phyloP scores from a whole-genome alignment of 441 rosid genomes.

The Croton setiger region DNA sequence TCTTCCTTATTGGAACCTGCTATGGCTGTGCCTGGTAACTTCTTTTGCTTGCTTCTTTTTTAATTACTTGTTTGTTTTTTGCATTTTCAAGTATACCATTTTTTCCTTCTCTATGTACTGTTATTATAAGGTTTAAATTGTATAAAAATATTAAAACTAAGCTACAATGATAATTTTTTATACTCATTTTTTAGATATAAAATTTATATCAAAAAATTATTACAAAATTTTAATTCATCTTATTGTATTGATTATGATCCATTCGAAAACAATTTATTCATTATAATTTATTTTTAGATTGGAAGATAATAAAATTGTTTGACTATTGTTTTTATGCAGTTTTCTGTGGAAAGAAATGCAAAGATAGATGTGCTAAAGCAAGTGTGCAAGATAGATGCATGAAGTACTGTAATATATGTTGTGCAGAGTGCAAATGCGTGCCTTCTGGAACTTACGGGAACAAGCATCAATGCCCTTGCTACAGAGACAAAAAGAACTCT shows the following conservation, averaged over 20 bases:
- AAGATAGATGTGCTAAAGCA: constrained; percentile 31
- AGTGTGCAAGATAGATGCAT: constrained; percentile 32
- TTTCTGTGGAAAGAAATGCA: constrained; percentile 25
- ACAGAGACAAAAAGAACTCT: constrained; percentile 30
- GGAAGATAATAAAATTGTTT: too few relatives aligned
- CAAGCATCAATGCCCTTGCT: constrained; percentile 44
- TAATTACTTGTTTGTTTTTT: neutral
- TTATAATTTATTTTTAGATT: neutral
- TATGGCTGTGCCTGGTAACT: constrained; percentile 27
- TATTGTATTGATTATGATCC: too few relatives aligned
- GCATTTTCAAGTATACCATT: too few relatives aligned
- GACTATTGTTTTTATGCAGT: neutral
- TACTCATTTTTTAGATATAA: neutral
- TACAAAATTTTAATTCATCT: too few relatives aligned
- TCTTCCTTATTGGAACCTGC: constrained; percentile 30
- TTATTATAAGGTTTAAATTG: too few relatives aligned
- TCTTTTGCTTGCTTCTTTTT: neutral
- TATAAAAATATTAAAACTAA: too few relatives aligned
- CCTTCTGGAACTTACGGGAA: constrained; percentile 43
- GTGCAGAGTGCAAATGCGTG: constrained; percentile 38
- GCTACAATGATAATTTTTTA: neutral
- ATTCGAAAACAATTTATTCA: too few relatives aligned
- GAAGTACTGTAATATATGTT: constrained; percentile 39
- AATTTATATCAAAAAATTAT: too few relatives aligned
- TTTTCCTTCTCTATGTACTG: too few relatives aligned